These are phyloP conservation scores for Pythium utonaiense DNA, from an alignment of 352 stramenopile genomes.

Conservation along the genomic window DNA sequence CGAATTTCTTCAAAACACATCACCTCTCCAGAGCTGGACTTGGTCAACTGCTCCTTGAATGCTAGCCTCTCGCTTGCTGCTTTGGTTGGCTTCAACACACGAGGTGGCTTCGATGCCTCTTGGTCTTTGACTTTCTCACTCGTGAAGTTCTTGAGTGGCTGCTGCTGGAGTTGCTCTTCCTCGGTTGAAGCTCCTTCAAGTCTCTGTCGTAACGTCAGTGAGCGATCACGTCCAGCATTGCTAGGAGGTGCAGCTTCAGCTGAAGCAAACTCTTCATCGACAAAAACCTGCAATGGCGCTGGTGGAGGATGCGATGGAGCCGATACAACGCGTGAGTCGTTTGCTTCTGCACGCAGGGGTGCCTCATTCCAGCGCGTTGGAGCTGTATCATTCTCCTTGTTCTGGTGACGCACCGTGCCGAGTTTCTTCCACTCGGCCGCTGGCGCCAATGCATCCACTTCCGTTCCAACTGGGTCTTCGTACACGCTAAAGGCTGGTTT, in stretches of 20 bases:
- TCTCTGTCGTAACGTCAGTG: conserved; percentile 66
- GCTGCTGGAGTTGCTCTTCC: conserved; percentile 67
- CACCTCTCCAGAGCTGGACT: conserved; percentile 34
- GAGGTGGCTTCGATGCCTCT: conserved; percentile 6
- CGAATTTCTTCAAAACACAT: conserved; percentile 83
- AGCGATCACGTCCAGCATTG: conserved; percentile 35
- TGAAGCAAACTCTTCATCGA: conserved; percentile 60
- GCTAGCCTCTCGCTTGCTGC: conserved; percentile 24
- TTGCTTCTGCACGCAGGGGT: neutral
- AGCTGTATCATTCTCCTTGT: conserved; percentile 74
- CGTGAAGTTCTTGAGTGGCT: conserved; percentile 77
- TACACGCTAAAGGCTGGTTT: conserved; percentile 86
- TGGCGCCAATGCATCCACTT: conserved; percentile 56
- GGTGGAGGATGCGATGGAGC: neutral
- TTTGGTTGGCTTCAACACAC: conserved; percentile 1
- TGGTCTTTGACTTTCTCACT: conserved; percentile 7
- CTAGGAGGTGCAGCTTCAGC: conserved; percentile 12
- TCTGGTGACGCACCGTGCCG: conserved; percentile 57
- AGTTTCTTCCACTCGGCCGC: conserved; percentile 70
- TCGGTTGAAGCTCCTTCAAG: conserved; percentile 65
- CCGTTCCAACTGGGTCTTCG: conserved; percentile 51
- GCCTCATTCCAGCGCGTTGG: conserved; percentile 49
- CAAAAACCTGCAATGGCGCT: conserved; percentile 70
- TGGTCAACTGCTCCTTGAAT: conserved; percentile 47
- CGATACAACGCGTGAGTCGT: neutral